A percentile compares a stretch with the other conserved stretches of the same genome.
Conservation (phyloP, 2,329 filamentous ascomycete genomes). For the Alternaria gansuensis region DNA sequence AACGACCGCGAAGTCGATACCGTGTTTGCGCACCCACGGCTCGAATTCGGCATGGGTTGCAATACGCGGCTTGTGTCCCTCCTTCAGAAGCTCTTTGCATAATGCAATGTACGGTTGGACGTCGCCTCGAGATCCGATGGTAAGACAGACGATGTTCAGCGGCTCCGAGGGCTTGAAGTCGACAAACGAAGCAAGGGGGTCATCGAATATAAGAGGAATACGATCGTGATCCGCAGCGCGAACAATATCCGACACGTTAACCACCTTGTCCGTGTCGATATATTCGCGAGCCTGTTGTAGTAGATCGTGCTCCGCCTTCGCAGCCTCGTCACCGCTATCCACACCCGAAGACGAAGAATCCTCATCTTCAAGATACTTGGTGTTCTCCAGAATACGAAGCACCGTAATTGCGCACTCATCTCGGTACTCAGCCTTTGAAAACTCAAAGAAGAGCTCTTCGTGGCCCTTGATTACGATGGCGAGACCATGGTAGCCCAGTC, state of each 20-base stretch:
- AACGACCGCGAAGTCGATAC: slow-evolving; percentile 89
- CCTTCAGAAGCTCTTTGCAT: slow-evolving; percentile 86
- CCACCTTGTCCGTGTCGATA: slow-evolving; percentile 27
- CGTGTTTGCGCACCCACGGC: slow-evolving; percentile 87
- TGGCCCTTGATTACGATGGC: slow-evolving; percentile 93
- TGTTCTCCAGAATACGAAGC: slow-evolving; percentile 76
- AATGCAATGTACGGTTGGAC: slow-evolving; percentile 98
- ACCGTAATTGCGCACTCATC: slow-evolving; percentile 90
- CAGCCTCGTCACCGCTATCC: slow-evolving; percentile 73
- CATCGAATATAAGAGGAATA: slow-evolving; percentile 86
- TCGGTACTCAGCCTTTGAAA: slow-evolving; percentile 76
- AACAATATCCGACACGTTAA: slow-evolving; percentile 41
- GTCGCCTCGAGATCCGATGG: slow-evolving; percentile 93
- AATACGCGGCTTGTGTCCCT: slow-evolving; percentile 86
- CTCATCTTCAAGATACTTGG: slow-evolving; percentile 74
- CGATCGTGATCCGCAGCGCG: slow-evolving; percentile 59
- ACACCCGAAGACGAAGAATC: slow-evolving; percentile 73
- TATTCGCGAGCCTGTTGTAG: slow-evolving; percentile 74
- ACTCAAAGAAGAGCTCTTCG: slow-evolving; percentile 97
- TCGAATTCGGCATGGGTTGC: slow-evolving; percentile 93
- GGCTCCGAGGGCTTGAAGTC: slow-evolving; percentile 87
- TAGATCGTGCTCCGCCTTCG: slow-evolving; percentile 81
- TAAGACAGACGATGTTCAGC: slow-evolving; percentile 88
- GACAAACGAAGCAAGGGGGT: slow-evolving; percentile 84
- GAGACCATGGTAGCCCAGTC: slow-evolving; percentile 88